Evolutionary conservation across 2,329 filamentous ascomycete genomes (phyloP).

Genomic region (Ophiobolus disseminans): DNA sequence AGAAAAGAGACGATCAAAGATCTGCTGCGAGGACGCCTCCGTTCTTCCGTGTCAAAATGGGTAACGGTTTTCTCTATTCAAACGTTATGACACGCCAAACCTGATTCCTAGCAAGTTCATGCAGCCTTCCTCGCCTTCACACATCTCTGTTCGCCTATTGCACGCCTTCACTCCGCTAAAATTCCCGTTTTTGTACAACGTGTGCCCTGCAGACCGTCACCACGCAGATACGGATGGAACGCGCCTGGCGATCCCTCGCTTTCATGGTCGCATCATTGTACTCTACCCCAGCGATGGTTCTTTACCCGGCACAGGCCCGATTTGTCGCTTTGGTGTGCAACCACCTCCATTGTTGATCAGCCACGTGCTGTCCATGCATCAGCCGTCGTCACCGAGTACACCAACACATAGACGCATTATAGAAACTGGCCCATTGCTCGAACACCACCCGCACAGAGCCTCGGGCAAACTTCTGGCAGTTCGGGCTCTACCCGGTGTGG

Average conservation of each 20-base stretch:
- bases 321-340: conserved; percentile 1
- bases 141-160: neutral
- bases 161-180: neutral
- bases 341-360: too few species aligned
- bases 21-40: neutral
- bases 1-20: neutral
- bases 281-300: neutral
- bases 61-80: neutral
- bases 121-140: neutral
- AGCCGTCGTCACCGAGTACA: too few species aligned
- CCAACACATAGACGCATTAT: too few species aligned
- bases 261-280: neutral
- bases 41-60: neutral
- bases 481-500: too few species aligned
- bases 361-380: too few species aligned
- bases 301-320: conserved; percentile 4
- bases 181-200: neutral
- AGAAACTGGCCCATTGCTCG: too few species aligned
- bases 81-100: neutral
- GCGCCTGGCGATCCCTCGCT: neutral
- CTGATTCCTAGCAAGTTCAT: neutral
- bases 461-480: too few species aligned
- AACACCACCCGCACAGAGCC: too few species aligned
- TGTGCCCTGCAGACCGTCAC: neutral
- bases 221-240: neutral